Evolutionary conservation across 495 filamentous ascomycete species (phyloP), one percentile per base, ranked within the genome.

Genomic region (Symbiotaphrina buchneri): DNA sequence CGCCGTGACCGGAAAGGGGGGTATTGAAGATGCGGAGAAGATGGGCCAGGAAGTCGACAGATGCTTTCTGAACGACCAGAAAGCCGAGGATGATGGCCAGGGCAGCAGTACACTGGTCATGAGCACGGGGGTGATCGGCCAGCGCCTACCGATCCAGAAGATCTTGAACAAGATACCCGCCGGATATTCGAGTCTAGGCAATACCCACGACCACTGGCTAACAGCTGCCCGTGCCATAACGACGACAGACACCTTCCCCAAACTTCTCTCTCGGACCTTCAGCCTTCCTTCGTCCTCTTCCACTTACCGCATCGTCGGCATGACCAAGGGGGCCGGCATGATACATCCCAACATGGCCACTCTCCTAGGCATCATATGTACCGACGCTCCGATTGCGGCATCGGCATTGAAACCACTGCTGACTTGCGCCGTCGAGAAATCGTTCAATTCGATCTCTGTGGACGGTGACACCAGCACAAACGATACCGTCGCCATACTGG

Each of bases 311-410:
- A 74, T 99, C 17, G 82, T 77, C 17, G 87, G 87, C 29, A 93
- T 92, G 68, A 92, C 90, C 37, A 99, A 99, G 54, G 87, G 87
- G 27, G 90, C 87, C 10, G 87, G 87, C 42, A 99, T 99, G 87
- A 99, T 99, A 47, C 85, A 94, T 52, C 87, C 87, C 14, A 94
- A 99, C 58, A 93, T 97, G 85, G 87, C 83, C 26, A 99, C 87
- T 0, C 65, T 99, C 23, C 68, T 99, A 18, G 85, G 79, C 28
- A 78, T 95, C 33, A 66, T 95, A 44, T 84, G 80, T 46, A 99
- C 87, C 18, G 87, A 99, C 42, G 90, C 75, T 0, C 74, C 82
- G 10, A 71, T 95, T 44, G 61, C 66, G 5, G 58, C 79, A 6
- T 44, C 55, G 10, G 61, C 70, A 7, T 69, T 95, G 14, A 65